A percentile compares a stretch with the other conserved stretches of the same genome.
Conservation (phyloP, 148 eudicot species). For the Rheum nobile region DNA sequence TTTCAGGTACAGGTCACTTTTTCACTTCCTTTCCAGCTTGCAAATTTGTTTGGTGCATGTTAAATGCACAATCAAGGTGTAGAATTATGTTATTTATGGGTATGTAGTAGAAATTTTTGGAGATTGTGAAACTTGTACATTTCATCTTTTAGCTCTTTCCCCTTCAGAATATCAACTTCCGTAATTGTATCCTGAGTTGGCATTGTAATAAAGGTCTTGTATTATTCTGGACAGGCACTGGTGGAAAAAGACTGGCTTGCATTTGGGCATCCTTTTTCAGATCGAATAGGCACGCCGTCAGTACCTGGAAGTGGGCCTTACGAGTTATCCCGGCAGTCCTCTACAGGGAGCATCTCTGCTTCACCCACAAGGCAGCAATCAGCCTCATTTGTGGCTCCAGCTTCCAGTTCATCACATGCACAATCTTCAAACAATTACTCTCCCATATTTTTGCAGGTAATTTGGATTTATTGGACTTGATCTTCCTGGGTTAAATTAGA, state of each 20-base stretch:
- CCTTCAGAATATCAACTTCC: not conserved
- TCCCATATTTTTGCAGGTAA: constrained; percentile 91
- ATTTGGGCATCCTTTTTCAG: constrained; percentile 97
- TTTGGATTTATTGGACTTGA: not conserved
- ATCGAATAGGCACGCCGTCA: constrained; percentile 73
- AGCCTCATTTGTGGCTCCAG: constrained; percentile 47
- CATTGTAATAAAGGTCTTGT: not conserved
- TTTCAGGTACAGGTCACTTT: constrained; percentile 60
- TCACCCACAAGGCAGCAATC: constrained; percentile 59
- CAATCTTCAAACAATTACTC: constrained; percentile 55
- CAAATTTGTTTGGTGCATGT: not conserved
- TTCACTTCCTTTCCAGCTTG: not conserved
- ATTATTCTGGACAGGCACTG: constrained; percentile 46
- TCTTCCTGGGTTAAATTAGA: not conserved
- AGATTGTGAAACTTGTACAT: not conserved
- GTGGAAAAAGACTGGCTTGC: constrained; percentile 99
- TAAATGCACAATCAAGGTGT: not conserved
- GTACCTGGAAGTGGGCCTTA: constrained; percentile 56
- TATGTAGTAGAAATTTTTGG: not conserved
- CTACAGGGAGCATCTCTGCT: constrained; percentile 50
- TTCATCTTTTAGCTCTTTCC: not conserved
- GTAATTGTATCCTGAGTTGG: not conserved
- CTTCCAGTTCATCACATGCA: constrained; percentile 46
- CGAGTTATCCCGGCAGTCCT: constrained; percentile 61
- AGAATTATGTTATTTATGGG: not conserved